Evolutionary conservation across 2,329 filamentous ascomycete genomes (phyloP), one percentile per base, ranked within the genome.

Genomic region (Metarhizium album): DNA sequence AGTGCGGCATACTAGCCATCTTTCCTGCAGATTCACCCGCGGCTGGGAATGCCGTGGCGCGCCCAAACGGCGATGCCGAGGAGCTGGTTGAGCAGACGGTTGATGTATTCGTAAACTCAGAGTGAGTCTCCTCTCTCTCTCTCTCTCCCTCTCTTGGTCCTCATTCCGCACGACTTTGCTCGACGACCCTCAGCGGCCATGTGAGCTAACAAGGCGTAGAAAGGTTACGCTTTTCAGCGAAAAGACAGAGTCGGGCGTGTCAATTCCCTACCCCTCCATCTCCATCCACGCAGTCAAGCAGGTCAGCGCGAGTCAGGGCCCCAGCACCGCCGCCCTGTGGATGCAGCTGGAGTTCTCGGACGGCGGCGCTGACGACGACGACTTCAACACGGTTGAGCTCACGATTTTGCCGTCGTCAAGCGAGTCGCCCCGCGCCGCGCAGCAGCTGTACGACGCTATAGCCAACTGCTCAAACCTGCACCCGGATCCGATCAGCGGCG

Each of bases 391-490:
- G 8, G 70, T 88, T 46, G 84, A 89, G 58, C 67, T 90, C 46
- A 86, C 80, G 4, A 69, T 90, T 38, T 70, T 84, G 16, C 84
- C 84, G 2, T 67, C 63, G 4, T 50, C 52, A 23, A 35, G 62
- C 14, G 53, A 54, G 13, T 53, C 61, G 16, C 49, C 58, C n/a
- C 59, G 58, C 49, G 29, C 54, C 43, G 55, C 61, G 54, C 61
- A 59, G 56, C 53, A 74, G 49, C 73, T 88, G 31, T 90, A 82
- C 67, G 75, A 78, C 18, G 86, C 87, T 37, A 80, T 90, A 54
- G 83, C 85, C 1, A 76, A 76, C 22, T 90, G 87, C 67, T 86
- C 86, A 3, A 84, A 90, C 60, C 70, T 90, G 14, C 83, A 90
- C 61, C 86, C 86, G 0, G 86, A 90, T 58, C 81, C 82, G 0